phyloP scores from a whole-genome alignment of 2,329 filamentous ascomycete genomes.

The Claviceps lovelessii region DNA sequence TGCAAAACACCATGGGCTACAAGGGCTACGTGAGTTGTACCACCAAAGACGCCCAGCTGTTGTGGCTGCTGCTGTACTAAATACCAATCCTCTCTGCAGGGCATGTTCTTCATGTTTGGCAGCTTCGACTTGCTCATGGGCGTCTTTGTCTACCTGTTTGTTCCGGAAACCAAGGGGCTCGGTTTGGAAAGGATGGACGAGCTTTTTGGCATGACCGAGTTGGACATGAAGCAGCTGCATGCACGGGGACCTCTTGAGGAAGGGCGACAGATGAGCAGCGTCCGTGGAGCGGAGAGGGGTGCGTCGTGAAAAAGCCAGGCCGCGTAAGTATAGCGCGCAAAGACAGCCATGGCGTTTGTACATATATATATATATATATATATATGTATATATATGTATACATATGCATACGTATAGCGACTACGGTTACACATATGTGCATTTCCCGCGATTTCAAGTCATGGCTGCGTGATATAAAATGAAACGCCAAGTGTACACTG shows the following conservation, averaged over 20 bases:
- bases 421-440: too few relatives aligned
- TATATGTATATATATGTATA: too few relatives aligned
- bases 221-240: constrained; percentile 11
- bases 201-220: constrained; percentile 45
- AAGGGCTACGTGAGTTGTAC: constrained; percentile 25
- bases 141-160: constrained; percentile 50
- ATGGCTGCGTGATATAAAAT: too few relatives aligned
- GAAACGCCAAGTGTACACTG: too few relatives aligned
- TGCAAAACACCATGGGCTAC: constrained; percentile 41
- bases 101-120: constrained; percentile 56
- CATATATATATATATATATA: too few relatives aligned
- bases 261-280: constrained; percentile 12
- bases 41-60: neutral
- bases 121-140: constrained; percentile 52
- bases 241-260: constrained; percentile 15
- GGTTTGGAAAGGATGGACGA: constrained; percentile 52
- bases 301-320: neutral
- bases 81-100: constrained; percentile 16
- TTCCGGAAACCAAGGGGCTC: constrained; percentile 57
- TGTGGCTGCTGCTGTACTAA: neutral
- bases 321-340: neutral
- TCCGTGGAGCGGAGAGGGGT: constrained; percentile 12
- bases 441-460: too few relatives aligned
- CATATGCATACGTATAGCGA: too few relatives aligned
- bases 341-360: too few relatives aligned